phyloP scores from a whole-genome alignment of 73 alveolate genomes.

The Symbiodinium natans region DNA sequence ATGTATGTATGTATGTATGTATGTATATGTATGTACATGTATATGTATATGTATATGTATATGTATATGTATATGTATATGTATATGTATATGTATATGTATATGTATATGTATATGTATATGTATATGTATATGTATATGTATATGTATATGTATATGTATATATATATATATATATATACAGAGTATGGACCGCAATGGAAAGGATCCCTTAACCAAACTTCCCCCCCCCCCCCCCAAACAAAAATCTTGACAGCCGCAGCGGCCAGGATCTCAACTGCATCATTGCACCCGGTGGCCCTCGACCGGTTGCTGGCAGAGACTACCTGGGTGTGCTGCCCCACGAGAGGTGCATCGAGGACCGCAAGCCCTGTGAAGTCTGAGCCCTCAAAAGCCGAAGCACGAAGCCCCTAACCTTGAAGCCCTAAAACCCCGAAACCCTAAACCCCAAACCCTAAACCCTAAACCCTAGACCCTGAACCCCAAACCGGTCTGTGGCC shows the following conservation, averaged over 20 bases:
- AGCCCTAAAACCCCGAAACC: too few relatives aligned
- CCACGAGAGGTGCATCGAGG: constrained; percentile 51
- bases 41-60: not conserved
- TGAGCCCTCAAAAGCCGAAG: not conserved
- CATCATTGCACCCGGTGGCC: not conserved
- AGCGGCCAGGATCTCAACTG: not conserved
- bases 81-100: too few relatives aligned
- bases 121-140: not conserved
- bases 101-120: too few relatives aligned
- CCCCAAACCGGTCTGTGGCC: too few relatives aligned
- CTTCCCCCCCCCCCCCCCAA: not conserved
- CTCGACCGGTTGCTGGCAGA: not conserved
- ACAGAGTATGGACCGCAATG: not conserved
- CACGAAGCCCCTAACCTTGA: too few relatives aligned
- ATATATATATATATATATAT: too few relatives aligned
- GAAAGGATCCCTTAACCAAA: not conserved
- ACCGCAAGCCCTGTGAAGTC: not conserved
- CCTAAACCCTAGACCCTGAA: too few relatives aligned
- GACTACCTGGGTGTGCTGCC: constrained; percentile 63
- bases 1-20: not conserved
- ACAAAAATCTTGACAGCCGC: not conserved
- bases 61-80: not conserved
- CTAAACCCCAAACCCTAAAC: too few relatives aligned
- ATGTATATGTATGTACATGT: not conserved
- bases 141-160: not conserved